Evolutionary conservation across 306 rosid genomes (phyloP).

Genomic region (Nissolia schottii): DNA sequence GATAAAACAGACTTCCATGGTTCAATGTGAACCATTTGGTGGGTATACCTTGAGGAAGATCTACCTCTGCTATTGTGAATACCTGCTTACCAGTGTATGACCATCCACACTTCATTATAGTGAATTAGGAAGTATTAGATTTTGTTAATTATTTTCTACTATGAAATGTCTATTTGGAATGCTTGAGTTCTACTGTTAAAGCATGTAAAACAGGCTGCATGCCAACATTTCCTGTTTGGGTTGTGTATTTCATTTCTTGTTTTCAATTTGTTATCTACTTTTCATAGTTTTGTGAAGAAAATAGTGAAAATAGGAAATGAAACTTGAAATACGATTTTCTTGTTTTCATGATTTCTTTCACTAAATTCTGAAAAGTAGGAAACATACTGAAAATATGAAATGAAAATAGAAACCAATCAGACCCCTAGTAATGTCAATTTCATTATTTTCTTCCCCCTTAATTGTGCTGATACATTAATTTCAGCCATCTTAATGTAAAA

Average conservation of each 20-base stretch:
- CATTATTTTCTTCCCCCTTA: background rate
- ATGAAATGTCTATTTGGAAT: background rate
- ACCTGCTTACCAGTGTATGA: background rate
- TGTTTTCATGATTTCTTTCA: too few relatives aligned
- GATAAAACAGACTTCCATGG: background rate
- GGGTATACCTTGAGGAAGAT: background rate
- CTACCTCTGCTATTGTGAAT: slow-evolving; percentile 3
- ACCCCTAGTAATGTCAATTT: too few relatives aligned
- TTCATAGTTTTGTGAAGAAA: too few relatives aligned
- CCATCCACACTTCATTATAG: background rate
- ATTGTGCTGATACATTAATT: background rate
- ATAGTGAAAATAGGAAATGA: too few relatives aligned
- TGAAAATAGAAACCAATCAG: too few relatives aligned
- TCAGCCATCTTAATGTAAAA: background rate
- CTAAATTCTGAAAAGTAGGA: too few relatives aligned
- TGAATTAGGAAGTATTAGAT: background rate
- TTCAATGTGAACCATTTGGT: slow-evolving; percentile 3
- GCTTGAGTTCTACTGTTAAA: background rate
- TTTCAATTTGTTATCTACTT: too few relatives aligned
- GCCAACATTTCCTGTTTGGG: too few relatives aligned
- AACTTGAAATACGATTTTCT: too few relatives aligned
- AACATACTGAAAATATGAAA: too few relatives aligned
- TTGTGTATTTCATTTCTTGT: too few relatives aligned
- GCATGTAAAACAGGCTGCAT: background rate
- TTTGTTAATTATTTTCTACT: background rate